Evolutionary conservation across 805 yeast genomes (phyloP), one percentile per base, ranked within the genome.

Genomic region (Lachancea nothofagi): DNA sequence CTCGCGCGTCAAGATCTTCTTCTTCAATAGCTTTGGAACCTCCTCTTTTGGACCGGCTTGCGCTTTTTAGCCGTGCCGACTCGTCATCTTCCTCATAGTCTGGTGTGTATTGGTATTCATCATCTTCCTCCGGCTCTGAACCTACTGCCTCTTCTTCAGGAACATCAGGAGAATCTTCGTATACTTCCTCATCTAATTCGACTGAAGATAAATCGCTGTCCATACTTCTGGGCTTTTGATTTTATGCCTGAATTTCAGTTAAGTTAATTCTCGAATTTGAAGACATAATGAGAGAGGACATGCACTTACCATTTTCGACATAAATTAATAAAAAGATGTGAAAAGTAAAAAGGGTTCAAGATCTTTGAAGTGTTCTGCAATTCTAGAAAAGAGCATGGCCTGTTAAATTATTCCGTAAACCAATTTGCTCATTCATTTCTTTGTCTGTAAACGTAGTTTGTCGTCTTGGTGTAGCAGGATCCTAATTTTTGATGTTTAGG

Each of bases 181-280:
- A 43, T n/a, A 28, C 43, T 25, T 45, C 53, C 23, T 35, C 44
- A 21, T 52, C 55, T 17, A 47, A 41, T 7, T 38, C 50, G 13
- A 43, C 39, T 12, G 45, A 50, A 21, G 49, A 44, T 24, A 40
- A 30, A 26, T 52, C 56, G 27, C 50, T 46, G 18, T 47, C 54
- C 48, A 48, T 38, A 5, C 10, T 28, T 19, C 14, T 21, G 9
- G 15, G 24, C 19, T 13, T 8, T 13, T 23, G 12, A 13, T 17
- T 14, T 30, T 9, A 13, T 15, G 32, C 19, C 7, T 13, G 15
- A 13, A 12, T 3, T 12, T 33, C 7, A 5, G 7, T 15, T 33
- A 21, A 22, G 13, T 21, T 13, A 12, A 20, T n/a, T 5, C 18
- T 9, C 23, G 13, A 22, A 7, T n/a, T 8, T 10, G 12, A n/a